Percentiles rank a stretch among this genome's conserved stretches.
These are phyloP conservation scores for Pisolithus tinctorius DNA, from an alignment of 768 basidiomycete genomes.

Conservation along the genomic window DNA sequence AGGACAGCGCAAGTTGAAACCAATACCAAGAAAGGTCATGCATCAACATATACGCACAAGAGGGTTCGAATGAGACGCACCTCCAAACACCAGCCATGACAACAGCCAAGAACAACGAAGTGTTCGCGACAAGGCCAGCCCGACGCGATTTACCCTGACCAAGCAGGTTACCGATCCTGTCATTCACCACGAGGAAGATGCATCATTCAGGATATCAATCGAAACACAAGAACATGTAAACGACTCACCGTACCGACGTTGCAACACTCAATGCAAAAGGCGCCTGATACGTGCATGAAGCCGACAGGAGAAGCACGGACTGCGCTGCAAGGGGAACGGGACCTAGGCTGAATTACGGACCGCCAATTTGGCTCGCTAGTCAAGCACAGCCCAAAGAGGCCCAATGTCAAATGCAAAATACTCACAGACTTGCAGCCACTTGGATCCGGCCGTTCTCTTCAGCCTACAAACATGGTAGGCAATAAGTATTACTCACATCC, in stretches of 20 bases:
- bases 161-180: slow-evolving; percentile 80
- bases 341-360: slow-evolving; percentile 49
- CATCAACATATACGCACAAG: not conserved
- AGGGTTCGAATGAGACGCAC: slow-evolving; percentile 26
- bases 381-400: not conserved
- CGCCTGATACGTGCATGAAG: slow-evolving; percentile 73
- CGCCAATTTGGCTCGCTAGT: not conserved
- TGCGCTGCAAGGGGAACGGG: slow-evolving; percentile 81
- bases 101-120: slow-evolving; percentile 61
- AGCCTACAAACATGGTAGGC: not conserved
- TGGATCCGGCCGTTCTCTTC: not conserved
- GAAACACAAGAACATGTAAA: not conserved
- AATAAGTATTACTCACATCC: slow-evolving; percentile 31
- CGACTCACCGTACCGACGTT: slow-evolving; percentile 68
- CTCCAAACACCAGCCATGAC: slow-evolving; percentile 61
- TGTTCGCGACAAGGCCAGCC: slow-evolving; percentile 60
- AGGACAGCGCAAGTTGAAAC: too few relatives aligned
- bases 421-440: slow-evolving; percentile 53
- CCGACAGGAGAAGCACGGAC: slow-evolving; percentile 73
- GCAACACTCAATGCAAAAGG: slow-evolving; percentile 82
- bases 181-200: not conserved
- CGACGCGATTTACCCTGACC: slow-evolving; percentile 73
- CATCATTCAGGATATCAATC: not conserved
- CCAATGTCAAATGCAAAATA: not conserved
- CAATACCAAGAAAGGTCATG: not conserved